phyloP scores from a whole-genome alignment of 2,329 filamentous ascomycete genomes.

The Clarireedia homoeocarpa region DNA sequence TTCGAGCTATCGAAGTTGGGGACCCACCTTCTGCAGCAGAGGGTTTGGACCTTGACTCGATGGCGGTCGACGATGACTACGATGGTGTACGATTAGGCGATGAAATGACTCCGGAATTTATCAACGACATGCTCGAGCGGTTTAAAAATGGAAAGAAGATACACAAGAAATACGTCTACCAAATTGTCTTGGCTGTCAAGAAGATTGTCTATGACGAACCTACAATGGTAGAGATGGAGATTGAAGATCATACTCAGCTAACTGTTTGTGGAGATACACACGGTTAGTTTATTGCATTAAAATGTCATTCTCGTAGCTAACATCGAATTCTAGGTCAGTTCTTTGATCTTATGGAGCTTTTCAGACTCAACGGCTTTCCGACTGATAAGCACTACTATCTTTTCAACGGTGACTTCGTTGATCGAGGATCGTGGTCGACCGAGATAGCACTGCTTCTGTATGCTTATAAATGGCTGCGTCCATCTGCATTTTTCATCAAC shows the following conservation, averaged over 20 bases:
- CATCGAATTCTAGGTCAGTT: slow-evolving; percentile 64
- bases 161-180: slow-evolving; percentile 93
- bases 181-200: slow-evolving; percentile 86
- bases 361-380: slow-evolving; percentile 81
- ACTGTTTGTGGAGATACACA: slow-evolving; percentile 98
- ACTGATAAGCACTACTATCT: slow-evolving; percentile 85
- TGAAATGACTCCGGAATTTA: slow-evolving; percentile 92
- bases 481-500: slow-evolving; percentile 86
- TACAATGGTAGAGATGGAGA: slow-evolving; percentile 91
- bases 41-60: slow-evolving; percentile 79
- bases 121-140: slow-evolving; percentile 92
- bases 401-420: slow-evolving; percentile 98
- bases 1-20: slow-evolving; percentile 87
- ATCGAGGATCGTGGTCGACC: slow-evolving; percentile 95
- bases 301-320: background rate
- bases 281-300: slow-evolving; percentile 44
- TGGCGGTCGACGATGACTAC: slow-evolving; percentile 74
- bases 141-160: slow-evolving; percentile 97
- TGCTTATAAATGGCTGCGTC: slow-evolving; percentile 92
- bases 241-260: slow-evolving; percentile 68
- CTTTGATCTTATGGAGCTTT: slow-evolving; percentile 94
- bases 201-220: slow-evolving; percentile 86
- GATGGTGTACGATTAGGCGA: slow-evolving; percentile 73
- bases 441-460: slow-evolving; percentile 92
- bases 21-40: slow-evolving; percentile 90